Evolutionary conservation across 768 basidiomycete genomes (phyloP).

Genomic region (Pleurotus ostreatus): DNA sequence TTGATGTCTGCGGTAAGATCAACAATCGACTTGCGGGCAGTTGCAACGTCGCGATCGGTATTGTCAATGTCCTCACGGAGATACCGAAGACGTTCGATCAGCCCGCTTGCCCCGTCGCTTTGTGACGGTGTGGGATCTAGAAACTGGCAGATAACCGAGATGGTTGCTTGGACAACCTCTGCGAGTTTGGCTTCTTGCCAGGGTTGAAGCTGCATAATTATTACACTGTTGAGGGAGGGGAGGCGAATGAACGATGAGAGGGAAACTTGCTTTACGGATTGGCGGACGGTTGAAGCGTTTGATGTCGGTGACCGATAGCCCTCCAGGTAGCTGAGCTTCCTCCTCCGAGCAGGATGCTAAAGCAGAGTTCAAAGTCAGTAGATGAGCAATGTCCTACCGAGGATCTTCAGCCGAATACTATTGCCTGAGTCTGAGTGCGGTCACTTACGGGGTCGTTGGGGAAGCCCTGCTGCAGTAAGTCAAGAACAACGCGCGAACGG

Average conservation of each 20-base stretch:
- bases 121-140: neutral
- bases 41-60: neutral
- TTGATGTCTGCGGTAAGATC: neutral
- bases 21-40: neutral
- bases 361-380: neutral
- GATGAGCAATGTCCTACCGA: neutral
- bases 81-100: neutral
- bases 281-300: conserved; percentile 1
- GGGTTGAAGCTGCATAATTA: neutral
- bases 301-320: neutral
- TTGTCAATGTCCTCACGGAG: neutral
- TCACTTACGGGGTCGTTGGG: neutral
- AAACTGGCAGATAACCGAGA: neutral
- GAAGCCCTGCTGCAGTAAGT: neutral
- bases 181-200: neutral
- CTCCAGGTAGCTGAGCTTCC: neutral
- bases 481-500: neutral
- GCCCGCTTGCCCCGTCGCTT: neutral
- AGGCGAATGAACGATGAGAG: neutral
- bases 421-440: neutral
- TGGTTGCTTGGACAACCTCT: neutral
- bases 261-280: neutral
- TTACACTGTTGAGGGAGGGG: neutral
- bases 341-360: neutral
- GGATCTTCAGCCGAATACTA: neutral